Evolutionary conservation across 1,284 basidiomycete species (phyloP).

Genomic region (Chondrostereum purpureum): DNA sequence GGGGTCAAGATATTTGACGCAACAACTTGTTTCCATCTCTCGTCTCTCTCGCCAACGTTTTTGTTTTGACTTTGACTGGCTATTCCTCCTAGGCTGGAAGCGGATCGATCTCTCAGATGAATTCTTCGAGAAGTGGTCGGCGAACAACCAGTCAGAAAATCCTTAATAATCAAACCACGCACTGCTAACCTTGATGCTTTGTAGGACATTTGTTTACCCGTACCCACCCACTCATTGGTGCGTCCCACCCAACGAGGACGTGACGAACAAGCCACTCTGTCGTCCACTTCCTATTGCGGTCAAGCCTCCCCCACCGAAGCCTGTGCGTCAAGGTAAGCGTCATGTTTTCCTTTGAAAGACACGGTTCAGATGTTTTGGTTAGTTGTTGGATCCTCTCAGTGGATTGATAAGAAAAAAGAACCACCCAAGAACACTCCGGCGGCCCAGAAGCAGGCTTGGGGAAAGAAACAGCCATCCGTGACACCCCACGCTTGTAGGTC

Average conservation of each 20-base stretch:
- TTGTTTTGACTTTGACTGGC: background rate
- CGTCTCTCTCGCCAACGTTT: slow-evolving; percentile 2
- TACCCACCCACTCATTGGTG: slow-evolving; percentile 55
- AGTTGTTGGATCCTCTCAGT: slow-evolving; percentile 36
- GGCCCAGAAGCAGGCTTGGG: background rate
- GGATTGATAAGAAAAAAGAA: slow-evolving; percentile 18
- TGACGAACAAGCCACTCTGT: slow-evolving; percentile 48
- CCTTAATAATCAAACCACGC: too few species aligned
- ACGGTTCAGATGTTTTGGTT: background rate
- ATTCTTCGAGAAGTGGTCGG: slow-evolving; percentile 51
- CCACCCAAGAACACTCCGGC: slow-evolving; percentile 4
- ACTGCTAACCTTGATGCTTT: too few species aligned
- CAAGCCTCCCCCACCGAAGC: slow-evolving; percentile 24
- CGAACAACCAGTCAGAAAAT: slow-evolving; percentile 32
- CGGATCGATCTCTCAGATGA: slow-evolving; percentile 40
- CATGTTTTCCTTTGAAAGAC: slow-evolving; percentile 1
- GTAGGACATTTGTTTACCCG: slow-evolving; percentile 35
- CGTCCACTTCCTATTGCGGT: slow-evolving; percentile 32
- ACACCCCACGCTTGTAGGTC: slow-evolving; percentile 1
- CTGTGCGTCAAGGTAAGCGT: slow-evolving; percentile 24
- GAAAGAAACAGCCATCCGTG: background rate
- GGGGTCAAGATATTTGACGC: too few species aligned
- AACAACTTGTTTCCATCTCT: too few species aligned
- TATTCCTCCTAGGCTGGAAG: slow-evolving; percentile 52
- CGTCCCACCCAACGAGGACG: slow-evolving; percentile 44